phyloP scores from a whole-genome alignment of 768 basidiomycete genomes.

The Lactarius hengduanensis region DNA sequence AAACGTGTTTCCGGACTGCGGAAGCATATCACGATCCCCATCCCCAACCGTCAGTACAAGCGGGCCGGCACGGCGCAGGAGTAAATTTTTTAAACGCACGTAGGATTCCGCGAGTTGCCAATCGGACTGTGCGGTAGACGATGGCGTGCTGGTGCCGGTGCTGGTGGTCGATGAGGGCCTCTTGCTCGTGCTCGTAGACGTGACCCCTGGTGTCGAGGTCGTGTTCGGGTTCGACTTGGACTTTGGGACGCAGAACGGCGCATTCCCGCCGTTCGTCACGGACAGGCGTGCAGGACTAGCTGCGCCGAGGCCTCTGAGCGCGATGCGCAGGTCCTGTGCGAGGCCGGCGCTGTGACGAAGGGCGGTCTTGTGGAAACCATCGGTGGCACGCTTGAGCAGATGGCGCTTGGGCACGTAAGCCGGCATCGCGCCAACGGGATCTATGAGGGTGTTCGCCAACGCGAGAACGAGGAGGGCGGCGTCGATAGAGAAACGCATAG shows the following conservation, averaged over 20 bases:
- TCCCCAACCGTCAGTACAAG: background rate
- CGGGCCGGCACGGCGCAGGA: background rate
- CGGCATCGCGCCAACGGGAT: constrained; percentile 33
- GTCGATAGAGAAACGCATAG: constrained; percentile 33
- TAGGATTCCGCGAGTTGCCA: constrained; percentile 57
- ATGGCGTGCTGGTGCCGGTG: constrained; percentile 25
- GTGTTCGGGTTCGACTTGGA: background rate
- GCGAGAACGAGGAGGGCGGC: constrained; percentile 33
- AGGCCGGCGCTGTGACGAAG: constrained; percentile 57
- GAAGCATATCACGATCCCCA: background rate
- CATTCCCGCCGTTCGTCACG: constrained; percentile 15
- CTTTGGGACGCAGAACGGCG: constrained; percentile 28
- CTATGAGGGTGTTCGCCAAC: constrained; percentile 35
- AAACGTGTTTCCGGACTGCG: constrained; percentile 65
- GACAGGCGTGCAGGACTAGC: constrained; percentile 8
- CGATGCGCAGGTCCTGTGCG: constrained; percentile 66
- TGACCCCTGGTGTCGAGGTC: background rate
- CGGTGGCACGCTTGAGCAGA: constrained; percentile 44
- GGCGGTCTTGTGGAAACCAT: constrained; percentile 53
- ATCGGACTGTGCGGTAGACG: constrained; percentile 30
- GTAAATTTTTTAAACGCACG: constrained; percentile 40
- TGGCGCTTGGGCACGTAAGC: constrained; percentile 30
- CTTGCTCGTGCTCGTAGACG: constrained; percentile 25
- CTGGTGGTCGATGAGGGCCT: constrained; percentile 28
- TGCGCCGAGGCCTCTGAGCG: constrained; percentile 54